Evolutionary conservation across 169 alveolate genomes (phyloP), one percentile per base, ranked within the genome.

Genomic region (Cryptosporidium baileyi): DNA sequence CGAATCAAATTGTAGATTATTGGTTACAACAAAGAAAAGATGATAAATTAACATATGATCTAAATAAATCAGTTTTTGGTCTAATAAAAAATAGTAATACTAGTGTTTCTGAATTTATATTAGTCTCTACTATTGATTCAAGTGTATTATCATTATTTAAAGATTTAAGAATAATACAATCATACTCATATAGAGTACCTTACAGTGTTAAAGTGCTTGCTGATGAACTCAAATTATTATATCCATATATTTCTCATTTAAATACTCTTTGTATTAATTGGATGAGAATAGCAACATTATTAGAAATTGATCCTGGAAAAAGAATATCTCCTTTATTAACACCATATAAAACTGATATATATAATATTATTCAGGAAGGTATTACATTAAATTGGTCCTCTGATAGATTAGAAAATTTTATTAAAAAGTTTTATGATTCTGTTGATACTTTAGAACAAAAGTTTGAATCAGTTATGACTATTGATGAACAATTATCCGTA

Each of bases 191-290:
- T 80, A 95, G 95, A 38, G 94, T 95, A 7, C 96, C 98, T 0
- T 92, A 93, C 63, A 89, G 96, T 11, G 91, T 96, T 34, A 94
- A 95, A 54, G 93, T 94, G 43, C 92, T 92, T 89, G 93, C 97
- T 13, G 95, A 94, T 61, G 98, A 97, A 81, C 96, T 96, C 26
- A 96, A 96, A 91, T 91, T 89, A 32, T 88, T 93, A 63, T 98
- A 96, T 82, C 98, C 99, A 17, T 90, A 74, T 24, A 74, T 74
- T 43, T 54, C 85, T 61, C 85, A 95, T 94, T 28, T 89, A 91
- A 41, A 92, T 96, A 26, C 80, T 94, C 38, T 92, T 91, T 74
- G 85, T 38, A 52, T 59, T 11, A 74, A 74, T 28, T 74, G 85
- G 85, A 74, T 74, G 85, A 74, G 85, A 28, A 52, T 74, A 17